Percentiles rank a stretch among this genome's conserved stretches.
These are phyloP conservation scores for Pezicula radicicola DNA, from an alignment of 2,329 filamentous ascomycete species.

Conservation along the genomic window DNA sequence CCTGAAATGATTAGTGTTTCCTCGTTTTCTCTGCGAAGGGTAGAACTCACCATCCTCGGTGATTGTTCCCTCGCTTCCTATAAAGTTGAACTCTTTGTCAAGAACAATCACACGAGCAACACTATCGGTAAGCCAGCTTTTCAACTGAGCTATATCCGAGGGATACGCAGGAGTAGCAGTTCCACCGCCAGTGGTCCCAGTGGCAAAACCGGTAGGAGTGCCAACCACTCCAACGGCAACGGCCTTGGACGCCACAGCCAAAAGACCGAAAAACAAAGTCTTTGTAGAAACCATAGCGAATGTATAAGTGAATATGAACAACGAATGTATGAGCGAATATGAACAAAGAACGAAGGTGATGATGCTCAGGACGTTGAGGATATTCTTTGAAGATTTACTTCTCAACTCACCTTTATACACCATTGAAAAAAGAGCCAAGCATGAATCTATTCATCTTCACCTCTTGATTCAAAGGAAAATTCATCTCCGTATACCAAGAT, in stretches of 20 bases:
- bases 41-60: slow-evolving; percentile 3
- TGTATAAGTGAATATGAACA: not conserved
- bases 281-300: not conserved
- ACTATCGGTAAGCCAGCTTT: slow-evolving; percentile 53
- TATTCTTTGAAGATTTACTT: too few relatives aligned
- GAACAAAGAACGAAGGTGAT: too few relatives aligned
- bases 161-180: slow-evolving; percentile 50
- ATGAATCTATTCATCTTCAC: too few relatives aligned
- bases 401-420: too few relatives aligned
- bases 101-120: slow-evolving; percentile 56
- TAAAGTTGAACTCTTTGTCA: slow-evolving; percentile 45
- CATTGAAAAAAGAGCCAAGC: too few relatives aligned
- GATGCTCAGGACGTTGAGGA: too few relatives aligned
- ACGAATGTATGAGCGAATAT: too few relatives aligned
- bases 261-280: not conserved
- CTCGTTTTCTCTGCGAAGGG: not conserved
- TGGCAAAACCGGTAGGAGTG: slow-evolving; percentile 4
- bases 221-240: slow-evolving; percentile 3
- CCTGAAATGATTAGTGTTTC: slow-evolving; percentile 28
- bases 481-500: too few relatives aligned
- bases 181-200: slow-evolving; percentile 57
- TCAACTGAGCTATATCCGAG: slow-evolving; percentile 49
- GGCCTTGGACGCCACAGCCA: not conserved
- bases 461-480: too few relatives aligned
- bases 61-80: slow-evolving; percentile 41